A percentile compares a stretch with the other conserved stretches of the same genome.
Conservation (phyloP, 2,329 filamentous ascomycete species). For the Sporothrix euskadiensis region DNA sequence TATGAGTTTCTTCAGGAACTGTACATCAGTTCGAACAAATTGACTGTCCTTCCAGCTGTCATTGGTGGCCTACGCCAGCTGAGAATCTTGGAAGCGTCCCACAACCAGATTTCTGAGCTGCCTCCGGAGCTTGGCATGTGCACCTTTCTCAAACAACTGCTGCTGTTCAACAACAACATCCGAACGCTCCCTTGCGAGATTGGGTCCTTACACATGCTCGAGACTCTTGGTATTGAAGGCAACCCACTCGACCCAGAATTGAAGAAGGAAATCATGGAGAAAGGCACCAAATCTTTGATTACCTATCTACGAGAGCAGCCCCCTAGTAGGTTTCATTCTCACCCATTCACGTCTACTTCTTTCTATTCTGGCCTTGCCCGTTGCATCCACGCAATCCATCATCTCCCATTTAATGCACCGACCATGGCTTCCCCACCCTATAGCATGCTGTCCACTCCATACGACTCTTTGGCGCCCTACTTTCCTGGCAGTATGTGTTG, state of each 20-base stretch:
- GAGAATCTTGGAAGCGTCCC: slow-evolving; percentile 80
- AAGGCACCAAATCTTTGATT: slow-evolving; percentile 83
- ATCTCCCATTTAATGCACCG: background rate
- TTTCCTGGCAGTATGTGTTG: slow-evolving; percentile 7
- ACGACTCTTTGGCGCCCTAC: background rate
- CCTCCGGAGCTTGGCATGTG: slow-evolving; percentile 96
- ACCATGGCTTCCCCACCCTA: background rate
- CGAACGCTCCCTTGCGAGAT: slow-evolving; percentile 80
- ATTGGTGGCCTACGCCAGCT: slow-evolving; percentile 83
- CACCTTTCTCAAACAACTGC: slow-evolving; percentile 80
- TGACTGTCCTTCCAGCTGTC: slow-evolving; percentile 73
- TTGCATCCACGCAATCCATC: background rate
- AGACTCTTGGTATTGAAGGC: slow-evolving; percentile 87
- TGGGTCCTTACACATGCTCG: slow-evolving; percentile 83
- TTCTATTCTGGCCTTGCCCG: background rate
- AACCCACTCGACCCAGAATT: slow-evolving; percentile 77
- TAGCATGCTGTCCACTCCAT: background rate
- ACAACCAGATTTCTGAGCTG: slow-evolving; percentile 79
- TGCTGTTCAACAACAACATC: slow-evolving; percentile 89
- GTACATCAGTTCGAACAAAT: slow-evolving; percentile 90
- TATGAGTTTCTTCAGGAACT: slow-evolving; percentile 90
- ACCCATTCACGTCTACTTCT: background rate
- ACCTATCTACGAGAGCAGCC: slow-evolving; percentile 80
- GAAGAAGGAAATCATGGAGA: slow-evolving; percentile 81
- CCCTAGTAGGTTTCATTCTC: slow-evolving; percentile 63